Conservation (phyloP, 1,284 basidiomycete species). For the Anthracocystis walkeri region DNA sequence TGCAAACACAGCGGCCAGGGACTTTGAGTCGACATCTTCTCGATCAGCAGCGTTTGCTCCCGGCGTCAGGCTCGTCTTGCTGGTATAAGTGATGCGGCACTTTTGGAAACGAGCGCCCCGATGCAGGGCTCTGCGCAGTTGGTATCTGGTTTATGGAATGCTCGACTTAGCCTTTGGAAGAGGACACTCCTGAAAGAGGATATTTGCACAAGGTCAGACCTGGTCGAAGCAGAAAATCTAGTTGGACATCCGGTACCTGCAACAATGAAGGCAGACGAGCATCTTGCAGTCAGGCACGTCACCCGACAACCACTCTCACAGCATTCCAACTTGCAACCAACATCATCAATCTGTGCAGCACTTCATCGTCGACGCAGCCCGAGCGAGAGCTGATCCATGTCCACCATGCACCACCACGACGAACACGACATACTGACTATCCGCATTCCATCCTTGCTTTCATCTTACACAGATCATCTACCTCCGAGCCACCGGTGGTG, state of each 20-base stretch:
- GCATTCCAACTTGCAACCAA: background rate
- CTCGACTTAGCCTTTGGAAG: background rate
- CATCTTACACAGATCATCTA: constrained; percentile 81
- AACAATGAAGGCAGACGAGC: background rate
- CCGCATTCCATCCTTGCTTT: background rate
- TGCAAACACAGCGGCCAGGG: background rate
- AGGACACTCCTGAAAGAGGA: background rate
- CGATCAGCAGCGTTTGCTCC: too few species aligned
- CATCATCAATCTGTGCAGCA: constrained; percentile 17
- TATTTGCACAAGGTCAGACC: too few species aligned
- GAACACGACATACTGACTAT: constrained; percentile 24
- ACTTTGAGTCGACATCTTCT: too few species aligned
- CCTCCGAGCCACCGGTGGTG: constrained; percentile 98
- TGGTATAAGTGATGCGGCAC: too few species aligned
- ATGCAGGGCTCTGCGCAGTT: too few species aligned
- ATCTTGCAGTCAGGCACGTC: background rate
- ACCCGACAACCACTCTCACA: background rate
- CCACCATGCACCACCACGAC: background rate
- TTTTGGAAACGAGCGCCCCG: too few species aligned
- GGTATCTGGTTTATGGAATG: background rate
- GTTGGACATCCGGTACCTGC: background rate
- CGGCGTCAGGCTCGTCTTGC: too few species aligned
- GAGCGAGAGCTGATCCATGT: constrained; percentile 2
- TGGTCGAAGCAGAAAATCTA: background rate
- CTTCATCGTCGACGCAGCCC: constrained; percentile 2